A percentile compares a stretch with the other conserved stretches of the same genome.
phyloP scores from a whole-genome alignment of 2,329 filamentous ascomycete genomes.

The Botrytis hyacinthi region DNA sequence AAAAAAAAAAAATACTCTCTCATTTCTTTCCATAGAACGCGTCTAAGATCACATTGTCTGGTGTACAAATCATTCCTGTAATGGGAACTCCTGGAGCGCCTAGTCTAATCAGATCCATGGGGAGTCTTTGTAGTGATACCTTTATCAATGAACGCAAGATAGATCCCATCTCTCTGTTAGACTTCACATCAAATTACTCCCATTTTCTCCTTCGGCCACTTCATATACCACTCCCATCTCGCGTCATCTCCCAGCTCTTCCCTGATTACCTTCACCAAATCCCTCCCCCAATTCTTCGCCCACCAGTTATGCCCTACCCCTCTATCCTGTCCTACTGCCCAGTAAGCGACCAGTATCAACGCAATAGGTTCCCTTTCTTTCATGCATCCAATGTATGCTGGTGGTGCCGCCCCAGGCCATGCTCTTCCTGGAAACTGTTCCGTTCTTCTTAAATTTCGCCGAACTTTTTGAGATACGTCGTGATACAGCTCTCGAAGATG shows the following conservation, averaged over 20 bases:
- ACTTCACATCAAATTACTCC: not conserved
- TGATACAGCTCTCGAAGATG: not conserved
- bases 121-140: not conserved
- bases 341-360: constrained; percentile 14
- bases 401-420: constrained; percentile 6
- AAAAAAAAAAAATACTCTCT: not conserved
- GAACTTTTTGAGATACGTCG: not conserved
- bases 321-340: constrained; percentile 14
- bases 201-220: constrained; percentile 11
- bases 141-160: not conserved
- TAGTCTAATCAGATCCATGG: not conserved
- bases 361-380: constrained; percentile 15
- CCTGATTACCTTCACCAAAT: constrained; percentile 1
- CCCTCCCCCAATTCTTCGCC: constrained; percentile 13
- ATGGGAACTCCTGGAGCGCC: not conserved
- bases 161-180: not conserved
- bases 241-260: not conserved
- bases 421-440: not conserved
- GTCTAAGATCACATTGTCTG: not conserved
- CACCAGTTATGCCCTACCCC: constrained; percentile 19
- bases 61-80: not conserved
- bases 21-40: not conserved
- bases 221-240: constrained; percentile 9
- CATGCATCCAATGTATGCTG: constrained; percentile 9
- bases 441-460: constrained; percentile 8